Evolutionary conservation across 805 yeast species (phyloP).

Genomic region (Zygoascus biomembranicola): DNA sequence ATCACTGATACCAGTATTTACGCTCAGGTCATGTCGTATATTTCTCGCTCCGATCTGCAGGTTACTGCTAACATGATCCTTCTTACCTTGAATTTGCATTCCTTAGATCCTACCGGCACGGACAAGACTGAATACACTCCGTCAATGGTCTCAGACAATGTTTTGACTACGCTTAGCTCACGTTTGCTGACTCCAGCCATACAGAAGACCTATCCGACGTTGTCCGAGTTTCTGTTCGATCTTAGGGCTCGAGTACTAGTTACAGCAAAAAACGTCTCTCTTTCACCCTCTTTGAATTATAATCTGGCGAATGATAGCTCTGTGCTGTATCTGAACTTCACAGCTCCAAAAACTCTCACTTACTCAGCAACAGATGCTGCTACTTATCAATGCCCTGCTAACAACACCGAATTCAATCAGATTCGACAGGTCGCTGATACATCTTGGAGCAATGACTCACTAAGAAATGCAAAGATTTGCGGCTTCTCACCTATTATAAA

Average conservation of each 20-base stretch:
- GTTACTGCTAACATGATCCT: conserved; percentile 35
- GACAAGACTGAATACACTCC: neutral
- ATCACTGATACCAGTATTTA: conserved; percentile 13
- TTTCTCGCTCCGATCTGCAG: conserved; percentile 37
- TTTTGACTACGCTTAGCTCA: neutral
- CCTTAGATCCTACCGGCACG: conserved; percentile 2
- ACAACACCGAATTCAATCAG: conserved; percentile 1
- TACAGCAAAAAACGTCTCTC: neutral
- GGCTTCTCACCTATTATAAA: conserved; percentile 64
- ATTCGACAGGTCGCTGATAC: conserved; percentile 10
- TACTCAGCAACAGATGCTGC: neutral
- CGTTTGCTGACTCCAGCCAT: neutral
- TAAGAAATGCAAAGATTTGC: conserved; percentile 36
- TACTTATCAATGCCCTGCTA: neutral
- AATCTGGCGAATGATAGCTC: neutral
- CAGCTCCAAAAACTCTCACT: neutral
- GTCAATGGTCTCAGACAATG: neutral
- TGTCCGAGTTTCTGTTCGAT: conserved; percentile 3
- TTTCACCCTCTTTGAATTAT: neutral
- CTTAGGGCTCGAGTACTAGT: neutral
- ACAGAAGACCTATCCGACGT: neutral
- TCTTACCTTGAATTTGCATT: conserved; percentile 33
- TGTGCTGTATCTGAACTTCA: neutral
- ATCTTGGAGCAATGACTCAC: conserved; percentile 34
- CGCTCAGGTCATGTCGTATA: conserved; percentile 27